Evolutionary conservation across 2,329 filamentous ascomycete genomes (phyloP), one percentile per base, ranked within the genome.

Genomic region (Aspergillus sergii): DNA sequence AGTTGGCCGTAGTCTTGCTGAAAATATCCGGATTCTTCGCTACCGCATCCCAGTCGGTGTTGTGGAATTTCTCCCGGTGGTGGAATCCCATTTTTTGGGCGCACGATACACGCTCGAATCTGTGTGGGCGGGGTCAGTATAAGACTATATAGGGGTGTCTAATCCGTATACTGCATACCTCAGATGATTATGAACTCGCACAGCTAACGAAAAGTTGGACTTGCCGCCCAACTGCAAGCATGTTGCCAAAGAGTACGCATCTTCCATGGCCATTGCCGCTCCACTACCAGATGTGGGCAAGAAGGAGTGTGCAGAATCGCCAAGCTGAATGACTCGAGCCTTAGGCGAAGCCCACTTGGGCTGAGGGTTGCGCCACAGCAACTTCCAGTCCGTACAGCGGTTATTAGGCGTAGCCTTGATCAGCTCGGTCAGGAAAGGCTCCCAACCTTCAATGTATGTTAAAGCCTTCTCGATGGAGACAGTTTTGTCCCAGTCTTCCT

Each of bases 1-100:
- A 67, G n/a, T 50, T 34, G 1, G 61, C 55, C 34, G 60, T 58
- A 9, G 46, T 34, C 16, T 59, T 60, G 23, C 59, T 50, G 9
- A 64, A 30, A 10, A 54, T 56, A 3, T 59, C 21, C 5, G 64
- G 57, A 7, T 62, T 51, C n/a, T 59, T 62, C n/a, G 46, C 48
- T 36, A 66, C 51, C 11, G 28, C 61, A 21, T 66, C 56, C 63
- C 60, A 63, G 45, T 66, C 61, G 14, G 57, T 65, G 21, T 50
- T 32, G 12, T 55, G 50, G 16, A 58, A 46, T 4, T 58, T 46
- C 68, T 80, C 77, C 66, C 82, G 74, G 41, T 77, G 76, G 63
- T 79, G 75, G 39, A 80, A 82, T 48, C 80, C 78, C 41, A 83
- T 77, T 61, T 83, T 83, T 61, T 84, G 82, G 2, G 80, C 80